phyloP scores from a whole-genome alignment of 1,139 yeast genomes.

The Yamadazyma blattariae region DNA sequence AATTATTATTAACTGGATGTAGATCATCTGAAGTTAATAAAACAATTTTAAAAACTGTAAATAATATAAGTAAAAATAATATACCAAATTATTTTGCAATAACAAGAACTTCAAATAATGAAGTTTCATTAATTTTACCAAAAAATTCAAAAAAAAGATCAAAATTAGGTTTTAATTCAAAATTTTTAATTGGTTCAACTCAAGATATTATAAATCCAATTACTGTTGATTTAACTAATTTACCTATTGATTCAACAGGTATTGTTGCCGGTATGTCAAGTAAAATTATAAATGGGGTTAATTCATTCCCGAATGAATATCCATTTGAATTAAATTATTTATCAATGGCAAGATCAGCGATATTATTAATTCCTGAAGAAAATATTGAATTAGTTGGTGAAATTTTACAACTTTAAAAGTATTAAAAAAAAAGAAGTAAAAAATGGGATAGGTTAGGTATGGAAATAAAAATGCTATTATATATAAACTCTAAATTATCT shows the following conservation, averaged over 20 bases:
- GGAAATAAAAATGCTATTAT: too few species aligned
- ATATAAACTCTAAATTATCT: too few species aligned
- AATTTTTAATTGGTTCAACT: conserved; percentile 52
- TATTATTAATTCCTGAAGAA: conserved; percentile 59
- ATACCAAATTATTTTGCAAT: conserved; percentile 56
- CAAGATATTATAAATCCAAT: conserved; percentile 60
- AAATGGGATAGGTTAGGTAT: too few species aligned
- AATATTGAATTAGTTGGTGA: conserved; percentile 30
- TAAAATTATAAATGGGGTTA: conserved; percentile 37
- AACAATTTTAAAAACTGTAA: conserved; percentile 36
- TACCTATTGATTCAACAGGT: conserved; percentile 64
- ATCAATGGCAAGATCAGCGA: conserved; percentile 61
- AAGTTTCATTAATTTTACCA: conserved; percentile 55
- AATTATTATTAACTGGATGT: conserved; percentile 60
- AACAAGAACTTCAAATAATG: conserved; percentile 52
- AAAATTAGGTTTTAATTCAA: conserved; percentile 40
- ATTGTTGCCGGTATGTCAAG: conserved; percentile 68
- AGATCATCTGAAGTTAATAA: conserved; percentile 46
- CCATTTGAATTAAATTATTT: conserved; percentile 57
- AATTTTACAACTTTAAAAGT: conserved; percentile 12
- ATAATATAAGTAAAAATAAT: conserved; percentile 24
- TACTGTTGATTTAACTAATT: conserved; percentile 49
- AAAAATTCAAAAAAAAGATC: conserved; percentile 33
- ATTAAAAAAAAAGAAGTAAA: too few species aligned
- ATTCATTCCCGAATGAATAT: conserved; percentile 14